Base-by-base conservation (phyloP, 352 stramenopile species). In the Lagenidium giganteum region DNA sequence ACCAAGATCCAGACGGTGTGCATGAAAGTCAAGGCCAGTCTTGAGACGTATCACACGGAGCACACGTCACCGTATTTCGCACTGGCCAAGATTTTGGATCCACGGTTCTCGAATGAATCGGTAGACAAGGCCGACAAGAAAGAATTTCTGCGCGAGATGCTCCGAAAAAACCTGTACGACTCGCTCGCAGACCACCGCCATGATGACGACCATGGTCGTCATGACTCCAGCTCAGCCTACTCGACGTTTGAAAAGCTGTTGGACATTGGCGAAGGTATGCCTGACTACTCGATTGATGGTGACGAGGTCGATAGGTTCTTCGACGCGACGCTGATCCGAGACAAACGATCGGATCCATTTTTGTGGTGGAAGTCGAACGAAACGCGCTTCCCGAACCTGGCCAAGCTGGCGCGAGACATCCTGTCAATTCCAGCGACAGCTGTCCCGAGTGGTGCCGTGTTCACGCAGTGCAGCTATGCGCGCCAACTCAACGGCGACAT, bases 291-390 rank as follows among this genome's bases (percentile, higher is more conserved):
- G 3, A 83, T 89, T 27, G 76, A 87, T 44, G 76, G 76, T 1
- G 76, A 89, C 27, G 76, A 89, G 29, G 76, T 89, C 4, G 76
- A 89, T 46, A 70, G 76, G n/a, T 89, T 89, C 55, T 89, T 89
- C 20, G 76, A 89, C 21, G 76, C 76, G 7, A 89, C 76, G 28
- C 64, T 89, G 22, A 81, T 89, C 46, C 73, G 76, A 7, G 76
- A 89, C 57, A 89, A 89, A 49, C 69, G 73, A 12, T 89, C 76
- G 9, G 76, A 89, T 35, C 76, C 76, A 42, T 84, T 89, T 35
- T 42, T 89, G 42, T 89, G 76, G 76, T 89, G 76, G 76, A 89
- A 85, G 49, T 89, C 76, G 32, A 89, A 89, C 48, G 76, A 83
- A 47, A 87, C 76, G 27, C 70, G 76, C 22, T 89, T 89, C 43